Evolutionary conservation across 2,329 filamentous ascomycete species (phyloP), one percentile per base, ranked within the genome.

Genomic region (Raffaelea ambrosiae): DNA sequence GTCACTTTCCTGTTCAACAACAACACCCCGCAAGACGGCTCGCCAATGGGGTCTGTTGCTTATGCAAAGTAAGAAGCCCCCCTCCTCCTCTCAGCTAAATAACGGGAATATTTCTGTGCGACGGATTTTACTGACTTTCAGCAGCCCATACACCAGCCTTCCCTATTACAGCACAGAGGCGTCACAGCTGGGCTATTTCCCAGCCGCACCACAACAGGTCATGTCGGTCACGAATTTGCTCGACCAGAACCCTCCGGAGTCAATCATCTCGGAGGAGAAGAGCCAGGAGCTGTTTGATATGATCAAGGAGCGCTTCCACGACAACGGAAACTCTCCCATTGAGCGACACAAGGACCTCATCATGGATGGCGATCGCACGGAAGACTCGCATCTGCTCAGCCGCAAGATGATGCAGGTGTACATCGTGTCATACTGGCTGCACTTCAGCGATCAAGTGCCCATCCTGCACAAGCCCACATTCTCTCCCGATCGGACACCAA

Each of bases 381-480:
- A 79, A 29, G 74, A 79, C 46, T 66, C 69, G 21, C 79, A 84
- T 51, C 76, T 83, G 70, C 70, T 97, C 52, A 95, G 91, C 63
- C 74, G 90, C 58, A 81, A 85, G 58, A 96, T 95, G 88, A 94
- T 97, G 86, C 88, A 96, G 66, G 84, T 83, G 3, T 97, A 96
- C 60, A 89, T 95, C 55, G 79, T 83, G 11, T 95, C 89, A 2
- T 98, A 94, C 64, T 98, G 93, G 93, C 76, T 86, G 46, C 86
- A 96, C 63, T 95, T 96, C 59, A 94, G 93, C 63, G 85, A 90
- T 47, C 93, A 97, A 63, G 75, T 97, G 53, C 93, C 93, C 1
- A 95, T 98, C 51, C 72, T 97, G 43, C 93, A 98, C 65, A 88
- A 90, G 60, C 89, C 93, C 4, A 96, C 91, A 0, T 98, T 97